Conservation (phyloP, 495 filamentous ascomycete species). For the Neurospora hispaniola region DNA sequence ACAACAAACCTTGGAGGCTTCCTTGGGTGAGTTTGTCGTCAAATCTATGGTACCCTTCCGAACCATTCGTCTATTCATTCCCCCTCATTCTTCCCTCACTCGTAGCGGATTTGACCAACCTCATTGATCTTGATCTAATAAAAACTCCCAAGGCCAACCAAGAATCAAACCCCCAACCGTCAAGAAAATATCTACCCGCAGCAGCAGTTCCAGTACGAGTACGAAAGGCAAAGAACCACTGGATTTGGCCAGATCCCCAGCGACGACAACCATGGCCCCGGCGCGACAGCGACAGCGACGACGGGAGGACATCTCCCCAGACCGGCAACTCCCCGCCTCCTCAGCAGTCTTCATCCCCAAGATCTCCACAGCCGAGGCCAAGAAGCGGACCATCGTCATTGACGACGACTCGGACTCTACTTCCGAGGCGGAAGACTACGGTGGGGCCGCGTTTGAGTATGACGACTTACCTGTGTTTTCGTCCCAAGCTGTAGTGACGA, state of each 20-base stretch:
- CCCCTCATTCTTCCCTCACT: not conserved
- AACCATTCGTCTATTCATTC: not conserved
- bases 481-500: not conserved
- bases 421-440: not conserved
- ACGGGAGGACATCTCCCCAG: not conserved
- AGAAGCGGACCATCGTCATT: not conserved
- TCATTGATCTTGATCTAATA: not conserved
- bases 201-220: not conserved
- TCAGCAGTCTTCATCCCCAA: not conserved
- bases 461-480: not conserved
- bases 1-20: constrained; percentile 17
- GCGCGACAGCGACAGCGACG: not conserved
- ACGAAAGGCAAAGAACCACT: not conserved
- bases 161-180: not conserved
- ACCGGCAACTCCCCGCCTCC: not conserved
- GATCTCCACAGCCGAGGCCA: not conserved
- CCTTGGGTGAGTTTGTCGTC: constrained; percentile 6
- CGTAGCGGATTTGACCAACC: not conserved
- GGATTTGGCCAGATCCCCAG: not conserved
- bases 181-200: not conserved
- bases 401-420: not conserved
- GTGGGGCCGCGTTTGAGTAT: not conserved
- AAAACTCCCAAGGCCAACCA: not conserved
- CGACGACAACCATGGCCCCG: not conserved
- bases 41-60: not conserved